Percentiles rank a stretch among this genome's conserved stretches.
These are phyloP conservation scores for Hypoxylon lienhwacheense DNA, from an alignment of 495 filamentous ascomycete species.

Conservation along the genomic window DNA sequence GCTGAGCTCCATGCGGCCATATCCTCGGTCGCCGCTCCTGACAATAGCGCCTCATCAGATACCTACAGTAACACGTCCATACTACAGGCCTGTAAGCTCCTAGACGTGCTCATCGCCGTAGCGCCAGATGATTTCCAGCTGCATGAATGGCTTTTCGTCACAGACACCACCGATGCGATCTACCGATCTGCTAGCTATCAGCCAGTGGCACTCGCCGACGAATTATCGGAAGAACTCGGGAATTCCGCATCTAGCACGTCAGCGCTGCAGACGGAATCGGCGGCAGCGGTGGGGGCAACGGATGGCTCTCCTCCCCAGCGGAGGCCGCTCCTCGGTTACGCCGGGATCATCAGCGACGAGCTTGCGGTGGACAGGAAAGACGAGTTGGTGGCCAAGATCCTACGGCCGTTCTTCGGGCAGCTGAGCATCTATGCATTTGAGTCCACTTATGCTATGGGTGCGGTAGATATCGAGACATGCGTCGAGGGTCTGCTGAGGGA, in stretches of 20 bases:
- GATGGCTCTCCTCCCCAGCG: conserved; percentile 29
- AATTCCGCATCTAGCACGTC: conserved; percentile 36
- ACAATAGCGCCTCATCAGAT: conserved; percentile 62
- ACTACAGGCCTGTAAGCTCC: conserved; percentile 87
- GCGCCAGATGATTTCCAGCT: conserved; percentile 95
- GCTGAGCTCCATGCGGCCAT: conserved; percentile 82
- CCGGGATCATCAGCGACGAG: conserved; percentile 53
- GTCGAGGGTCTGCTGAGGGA: conserved; percentile 70
- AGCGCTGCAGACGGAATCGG: conserved; percentile 34
- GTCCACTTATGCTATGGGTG: conserved; percentile 81
- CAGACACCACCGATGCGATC: conserved; percentile 95
- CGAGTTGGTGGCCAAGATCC: conserved; percentile 70
- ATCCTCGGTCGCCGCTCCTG: conserved; percentile 69
- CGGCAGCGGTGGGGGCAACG: conserved; percentile 33
- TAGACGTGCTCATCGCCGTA: conserved; percentile 81
- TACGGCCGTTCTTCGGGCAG: conserved; percentile 87
- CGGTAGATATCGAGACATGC: conserved; percentile 68
- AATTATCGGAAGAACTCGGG: conserved; percentile 78
- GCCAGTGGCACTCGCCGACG: conserved; percentile 79
- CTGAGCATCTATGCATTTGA: conserved; percentile 92
- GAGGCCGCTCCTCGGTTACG: conserved; percentile 50
- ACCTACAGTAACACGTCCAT: conserved; percentile 73
- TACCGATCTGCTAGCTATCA: conserved; percentile 76
- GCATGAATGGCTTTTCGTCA: conserved; percentile 94
- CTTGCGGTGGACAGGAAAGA: conserved; percentile 60